phyloP scores from a whole-genome alignment of 345 rosid species.

The Boechera retrofracta region DNA sequence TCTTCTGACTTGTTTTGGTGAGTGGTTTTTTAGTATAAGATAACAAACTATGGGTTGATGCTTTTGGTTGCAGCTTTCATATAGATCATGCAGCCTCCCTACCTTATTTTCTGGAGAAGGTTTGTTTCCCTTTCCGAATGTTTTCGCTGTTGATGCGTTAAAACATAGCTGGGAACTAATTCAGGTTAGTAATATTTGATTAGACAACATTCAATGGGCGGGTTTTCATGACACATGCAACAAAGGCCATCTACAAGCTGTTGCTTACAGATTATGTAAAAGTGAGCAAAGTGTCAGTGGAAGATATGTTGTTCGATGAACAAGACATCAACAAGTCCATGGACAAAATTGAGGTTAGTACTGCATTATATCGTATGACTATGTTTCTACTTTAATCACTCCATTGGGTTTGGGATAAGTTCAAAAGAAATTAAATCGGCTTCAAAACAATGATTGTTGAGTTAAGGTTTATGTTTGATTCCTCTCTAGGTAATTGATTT shows the following conservation, averaged over 20 bases:
- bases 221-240: conserved; percentile 97
- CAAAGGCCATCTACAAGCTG: conserved; percentile 91
- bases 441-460: neutral
- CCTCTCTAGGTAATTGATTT: conserved; percentile 66
- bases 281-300: conserved; percentile 97
- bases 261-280: conserved; percentile 90
- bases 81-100: conserved; percentile 98
- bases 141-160: neutral
- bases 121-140: conserved; percentile 42
- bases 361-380: neutral
- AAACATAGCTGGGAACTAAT: conserved; percentile 12
- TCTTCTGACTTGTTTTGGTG: neutral
- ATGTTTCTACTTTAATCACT: neutral
- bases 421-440: neutral
- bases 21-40: conserved; percentile 15
- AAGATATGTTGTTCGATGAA: conserved; percentile 95
- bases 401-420: neutral
- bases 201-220: conserved; percentile 92
- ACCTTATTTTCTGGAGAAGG: conserved; percentile 96
- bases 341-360: conserved; percentile 90
- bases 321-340: conserved; percentile 85
- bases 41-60: neutral
- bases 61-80: conserved; percentile 80
- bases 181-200: conserved; percentile 15
- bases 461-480: neutral